Percentiles rank a stretch among this genome's conserved stretches.
phyloP scores from a whole-genome alignment of 83 land plant genomes.

The Isoetes engelmannii region DNA sequence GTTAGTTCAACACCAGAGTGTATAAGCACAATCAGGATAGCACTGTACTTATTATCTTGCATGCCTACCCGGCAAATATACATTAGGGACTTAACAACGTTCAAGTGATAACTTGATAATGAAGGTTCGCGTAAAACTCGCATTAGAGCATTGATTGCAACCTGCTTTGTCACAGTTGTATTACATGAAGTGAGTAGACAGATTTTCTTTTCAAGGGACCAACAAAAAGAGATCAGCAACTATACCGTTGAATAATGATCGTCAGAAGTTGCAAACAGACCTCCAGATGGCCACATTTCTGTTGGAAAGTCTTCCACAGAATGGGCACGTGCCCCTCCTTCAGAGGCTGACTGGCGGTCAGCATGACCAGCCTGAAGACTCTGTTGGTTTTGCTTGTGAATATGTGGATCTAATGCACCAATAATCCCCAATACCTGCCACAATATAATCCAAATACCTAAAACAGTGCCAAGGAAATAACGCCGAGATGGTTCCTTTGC shows the following conservation, averaged over 20 bases:
- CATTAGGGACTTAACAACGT: constrained; percentile 90
- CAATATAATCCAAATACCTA: no score
- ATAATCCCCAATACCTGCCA: constrained; percentile 83
- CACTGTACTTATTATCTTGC: not conserved
- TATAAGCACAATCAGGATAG: not conserved
- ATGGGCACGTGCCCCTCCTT: constrained; percentile 52
- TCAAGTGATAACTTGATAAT: constrained; percentile 84
- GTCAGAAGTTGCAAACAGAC: constrained; percentile 70
- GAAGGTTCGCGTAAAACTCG: constrained; percentile 89
- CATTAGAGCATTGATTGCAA: constrained; percentile 94
- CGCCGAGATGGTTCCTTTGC: not conserved
- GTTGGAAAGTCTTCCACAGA: constrained; percentile 76
- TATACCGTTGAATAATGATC: constrained; percentile 89
- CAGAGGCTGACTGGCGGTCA: constrained; percentile 56
- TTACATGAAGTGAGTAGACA: not conserved
- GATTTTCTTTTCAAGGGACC: not conserved
- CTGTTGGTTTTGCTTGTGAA: constrained; percentile 77
- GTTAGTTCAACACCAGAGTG: not conserved
- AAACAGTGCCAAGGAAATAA: no score
- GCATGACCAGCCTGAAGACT: constrained; percentile 66
- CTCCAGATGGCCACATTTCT: constrained; percentile 77
- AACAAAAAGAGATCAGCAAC: not conserved
- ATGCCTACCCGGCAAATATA: constrained; percentile 83
- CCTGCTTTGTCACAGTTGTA: constrained; percentile 34
- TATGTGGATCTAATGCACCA: constrained; percentile 95